Conservation (phyloP, 2,329 filamentous ascomycete genomes). For the Arachnopeziza araneosa region DNA sequence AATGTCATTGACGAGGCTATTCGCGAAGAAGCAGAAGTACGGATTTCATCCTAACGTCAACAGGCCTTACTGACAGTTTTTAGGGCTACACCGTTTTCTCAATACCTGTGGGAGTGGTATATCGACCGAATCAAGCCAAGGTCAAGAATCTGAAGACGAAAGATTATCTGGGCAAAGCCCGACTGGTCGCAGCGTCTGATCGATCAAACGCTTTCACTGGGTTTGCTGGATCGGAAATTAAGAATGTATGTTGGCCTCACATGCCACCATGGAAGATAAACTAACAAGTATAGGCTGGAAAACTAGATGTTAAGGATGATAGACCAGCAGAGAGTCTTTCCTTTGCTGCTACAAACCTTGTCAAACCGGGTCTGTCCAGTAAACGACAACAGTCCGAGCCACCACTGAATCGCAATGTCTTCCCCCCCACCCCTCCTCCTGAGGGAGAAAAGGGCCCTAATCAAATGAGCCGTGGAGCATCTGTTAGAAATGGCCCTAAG, state of each 20-base stretch:
- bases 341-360: slow-evolving; percentile 86
- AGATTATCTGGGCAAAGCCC: slow-evolving; percentile 95
- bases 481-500: slow-evolving; percentile 56
- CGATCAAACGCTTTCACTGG: slow-evolving; percentile 75
- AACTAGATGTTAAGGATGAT: slow-evolving; percentile 63
- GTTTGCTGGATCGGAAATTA: slow-evolving; percentile 73
- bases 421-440: slow-evolving; percentile 97
- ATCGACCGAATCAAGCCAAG: slow-evolving; percentile 93
- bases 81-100: slow-evolving; percentile 98
- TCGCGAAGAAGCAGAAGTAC: slow-evolving; percentile 81
- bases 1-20: slow-evolving; percentile 98
- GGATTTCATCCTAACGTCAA: slow-evolving; percentile 14
- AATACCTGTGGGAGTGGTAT: slow-evolving; percentile 91
- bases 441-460: slow-evolving; percentile 63
- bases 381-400: slow-evolving; percentile 83
- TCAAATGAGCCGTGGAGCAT: slow-evolving; percentile 47
- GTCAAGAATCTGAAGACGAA: slow-evolving; percentile 98
- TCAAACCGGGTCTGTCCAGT: slow-evolving; percentile 77
- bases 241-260: slow-evolving; percentile 49
- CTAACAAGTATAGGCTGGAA: slow-evolving; percentile 39
- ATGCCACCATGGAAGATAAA: neutral
- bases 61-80: slow-evolving; percentile 14
- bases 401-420: slow-evolving; percentile 71
- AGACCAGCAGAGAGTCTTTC: slow-evolving; percentile 79
- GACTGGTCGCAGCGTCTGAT: slow-evolving; percentile 83